Evolutionary conservation across 1,284 basidiomycete genomes (phyloP).

Genomic region (Vanrija pseudolonga): DNA sequence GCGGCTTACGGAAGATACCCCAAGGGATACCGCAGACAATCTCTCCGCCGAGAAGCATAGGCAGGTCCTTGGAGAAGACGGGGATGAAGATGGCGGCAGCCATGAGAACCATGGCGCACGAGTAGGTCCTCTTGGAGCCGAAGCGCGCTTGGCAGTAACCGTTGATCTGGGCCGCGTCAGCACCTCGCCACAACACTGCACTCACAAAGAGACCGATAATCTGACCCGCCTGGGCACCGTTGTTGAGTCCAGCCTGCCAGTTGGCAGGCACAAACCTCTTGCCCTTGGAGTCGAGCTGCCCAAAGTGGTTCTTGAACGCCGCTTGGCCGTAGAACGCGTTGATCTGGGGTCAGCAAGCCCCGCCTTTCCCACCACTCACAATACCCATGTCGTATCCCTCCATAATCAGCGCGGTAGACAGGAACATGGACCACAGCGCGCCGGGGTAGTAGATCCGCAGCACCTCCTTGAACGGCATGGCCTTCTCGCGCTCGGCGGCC

Average conservation of each 20-base stretch:
- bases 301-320: slow-evolving; percentile 5
- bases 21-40: slow-evolving; percentile 18
- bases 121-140: slow-evolving; percentile 40
- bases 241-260: slow-evolving; percentile 52
- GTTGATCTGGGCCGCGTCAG: slow-evolving; percentile 20
- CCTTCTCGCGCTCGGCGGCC: neutral
- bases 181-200: too few relatives aligned
- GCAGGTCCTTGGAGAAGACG: slow-evolving; percentile 47
- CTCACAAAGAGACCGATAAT: slow-evolving; percentile 25
- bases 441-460: slow-evolving; percentile 22
- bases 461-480: slow-evolving; percentile 16
- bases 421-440: slow-evolving; percentile 24
- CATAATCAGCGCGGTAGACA: slow-evolving; percentile 28
- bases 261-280: slow-evolving; percentile 37
- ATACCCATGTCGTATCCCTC: slow-evolving; percentile 12
- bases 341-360: neutral
- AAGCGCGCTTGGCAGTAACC: slow-evolving; percentile 35
- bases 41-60: slow-evolving; percentile 39
- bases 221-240: slow-evolving; percentile 24
- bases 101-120: slow-evolving; percentile 36
- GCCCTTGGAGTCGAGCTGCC: neutral
- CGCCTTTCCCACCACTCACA: too few relatives aligned
- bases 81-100: slow-evolving; percentile 40
- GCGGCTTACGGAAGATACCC: slow-evolving; percentile 23
- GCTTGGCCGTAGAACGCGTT: slow-evolving; percentile 9